Evolutionary conservation across 495 filamentous ascomycete genomes (phyloP).

Genomic region (Hyphodiscus hymeniophilus): DNA sequence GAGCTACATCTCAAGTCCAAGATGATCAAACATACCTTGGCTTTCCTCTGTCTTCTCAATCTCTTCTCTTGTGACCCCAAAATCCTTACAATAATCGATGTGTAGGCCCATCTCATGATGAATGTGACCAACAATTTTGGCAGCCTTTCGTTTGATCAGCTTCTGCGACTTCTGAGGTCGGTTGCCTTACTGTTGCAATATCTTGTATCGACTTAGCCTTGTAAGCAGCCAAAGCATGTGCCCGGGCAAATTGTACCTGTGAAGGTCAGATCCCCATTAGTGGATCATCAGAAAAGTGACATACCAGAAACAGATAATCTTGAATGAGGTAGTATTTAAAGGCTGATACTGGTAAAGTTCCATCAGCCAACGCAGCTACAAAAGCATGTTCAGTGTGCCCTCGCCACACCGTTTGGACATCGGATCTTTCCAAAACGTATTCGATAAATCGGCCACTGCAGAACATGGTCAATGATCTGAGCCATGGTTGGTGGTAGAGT

Average conservation of each 20-base stretch:
- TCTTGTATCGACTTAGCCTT: constrained; percentile 69
- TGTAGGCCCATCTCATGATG: constrained; percentile 74
- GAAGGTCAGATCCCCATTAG: neutral
- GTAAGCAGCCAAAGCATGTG: constrained; percentile 75
- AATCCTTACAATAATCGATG: constrained; percentile 66
- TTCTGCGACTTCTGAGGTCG: constrained; percentile 1
- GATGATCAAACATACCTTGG: constrained; percentile 42
- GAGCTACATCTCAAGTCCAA: constrained; percentile 9
- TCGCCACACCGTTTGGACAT: constrained; percentile 63
- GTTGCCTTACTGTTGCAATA: constrained; percentile 48
- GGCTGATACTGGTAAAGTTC: constrained; percentile 57
- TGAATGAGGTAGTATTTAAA: constrained; percentile 86
- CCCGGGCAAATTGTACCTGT: constrained; percentile 77
- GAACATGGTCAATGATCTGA: constrained; percentile 3
- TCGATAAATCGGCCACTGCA: constrained; percentile 73
- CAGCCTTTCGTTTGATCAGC: constrained; percentile 39
- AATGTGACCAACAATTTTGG: constrained; percentile 64
- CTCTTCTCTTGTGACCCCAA: constrained; percentile 68
- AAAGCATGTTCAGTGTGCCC: constrained; percentile 73
- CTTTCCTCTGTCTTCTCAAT: constrained; percentile 68
- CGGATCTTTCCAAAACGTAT: constrained; percentile 67
- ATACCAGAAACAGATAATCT: constrained; percentile 80
- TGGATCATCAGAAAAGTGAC: constrained; percentile 8
- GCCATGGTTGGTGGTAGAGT: neutral
- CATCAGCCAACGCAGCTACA: constrained; percentile 64